These are phyloP conservation scores for Asterionellopsis glacialis DNA, from an alignment of 108 stramenopile species.

Conservation along the genomic window DNA sequence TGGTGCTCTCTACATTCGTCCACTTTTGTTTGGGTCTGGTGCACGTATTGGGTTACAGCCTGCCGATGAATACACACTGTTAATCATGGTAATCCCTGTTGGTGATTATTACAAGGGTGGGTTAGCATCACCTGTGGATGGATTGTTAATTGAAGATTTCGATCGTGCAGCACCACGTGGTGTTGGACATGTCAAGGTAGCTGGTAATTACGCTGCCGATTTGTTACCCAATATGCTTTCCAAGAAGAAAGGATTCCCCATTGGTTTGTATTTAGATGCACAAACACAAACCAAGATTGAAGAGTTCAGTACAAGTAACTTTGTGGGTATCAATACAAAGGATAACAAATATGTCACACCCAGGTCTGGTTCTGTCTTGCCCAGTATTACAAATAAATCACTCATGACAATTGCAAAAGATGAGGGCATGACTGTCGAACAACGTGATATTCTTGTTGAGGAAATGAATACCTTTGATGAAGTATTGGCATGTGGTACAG, in stretches of 20 bases:
- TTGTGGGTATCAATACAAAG: conserved; percentile 88
- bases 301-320: conserved; percentile 98
- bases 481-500: conserved; percentile 96
- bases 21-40: conserved; percentile 93
- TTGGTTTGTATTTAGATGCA: conserved; percentile 96
- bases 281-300: conserved; percentile 86
- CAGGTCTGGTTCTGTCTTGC: conserved; percentile 84
- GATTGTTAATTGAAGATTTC: conserved; percentile 88
- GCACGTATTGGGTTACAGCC: conserved; percentile 95
- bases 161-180: conserved; percentile 97
- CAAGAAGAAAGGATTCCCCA: conserved; percentile 95
- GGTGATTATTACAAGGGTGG: conserved; percentile 99
- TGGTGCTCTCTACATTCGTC: conserved; percentile 95
- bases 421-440: conserved; percentile 87
- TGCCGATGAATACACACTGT: conserved; percentile 95
- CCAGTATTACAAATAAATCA: conserved; percentile 95
- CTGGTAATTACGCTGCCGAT: conserved; percentile 99
- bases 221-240: conserved; percentile 92
- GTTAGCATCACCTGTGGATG: conserved; percentile 79
- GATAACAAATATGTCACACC: conserved; percentile 89
- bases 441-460: conserved; percentile 64
- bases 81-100: conserved; percentile 93
- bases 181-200: conserved; percentile 95
- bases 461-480: conserved; percentile 90
- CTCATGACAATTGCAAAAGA: conserved; percentile 92